These are phyloP conservation scores for Phaeosphaeria sp. DNA, from an alignment of 2,329 filamentous ascomycete genomes.

Conservation along the genomic window DNA sequence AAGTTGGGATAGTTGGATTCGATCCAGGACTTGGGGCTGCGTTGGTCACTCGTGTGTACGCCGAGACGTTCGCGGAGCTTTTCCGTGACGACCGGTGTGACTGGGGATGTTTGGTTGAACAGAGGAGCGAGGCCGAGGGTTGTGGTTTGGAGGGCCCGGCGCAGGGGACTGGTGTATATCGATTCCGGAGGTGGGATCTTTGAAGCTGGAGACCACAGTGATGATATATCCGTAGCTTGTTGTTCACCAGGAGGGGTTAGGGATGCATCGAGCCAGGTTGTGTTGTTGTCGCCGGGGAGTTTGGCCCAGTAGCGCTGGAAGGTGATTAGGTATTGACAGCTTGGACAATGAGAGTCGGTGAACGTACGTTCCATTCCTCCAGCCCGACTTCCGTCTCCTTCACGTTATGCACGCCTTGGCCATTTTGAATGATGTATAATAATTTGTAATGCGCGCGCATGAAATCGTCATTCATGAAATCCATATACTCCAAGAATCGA, in stretches of 20 bases:
- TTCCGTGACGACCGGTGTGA: conserved; percentile 64
- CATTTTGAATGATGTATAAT: conserved; percentile 69
- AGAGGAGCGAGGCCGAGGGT: conserved; percentile 65
- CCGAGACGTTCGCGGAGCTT: conserved; percentile 67
- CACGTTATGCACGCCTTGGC: conserved; percentile 68
- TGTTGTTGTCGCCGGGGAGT: conserved; percentile 65
- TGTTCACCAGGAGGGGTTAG: conserved; percentile 62
- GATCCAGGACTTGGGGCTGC: conserved; percentile 61
- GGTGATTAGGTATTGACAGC: conserved; percentile 13
- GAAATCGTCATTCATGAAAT: conserved; percentile 56
- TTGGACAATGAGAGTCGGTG: neutral
- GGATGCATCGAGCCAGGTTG: conserved; percentile 66
- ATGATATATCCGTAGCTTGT: conserved; percentile 63
- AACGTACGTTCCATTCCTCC: conserved; percentile 68
- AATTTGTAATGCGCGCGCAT: conserved; percentile 65
- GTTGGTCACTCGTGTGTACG: conserved; percentile 69
- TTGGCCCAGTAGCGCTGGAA: conserved; percentile 65
- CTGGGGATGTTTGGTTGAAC: conserved; percentile 1
- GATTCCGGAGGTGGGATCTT: conserved; percentile 64
- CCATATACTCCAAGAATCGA: conserved; percentile 64
- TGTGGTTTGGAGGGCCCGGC: conserved; percentile 67
- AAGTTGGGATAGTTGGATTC: conserved; percentile 57
- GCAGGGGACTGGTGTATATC: conserved; percentile 68
- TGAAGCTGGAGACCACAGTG: conserved; percentile 8
- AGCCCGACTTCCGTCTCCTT: conserved; percentile 70